Evolutionary conservation across 495 filamentous ascomycete genomes (phyloP), one percentile per base, ranked within the genome.

Genomic region (Penicillium waksmanii): DNA sequence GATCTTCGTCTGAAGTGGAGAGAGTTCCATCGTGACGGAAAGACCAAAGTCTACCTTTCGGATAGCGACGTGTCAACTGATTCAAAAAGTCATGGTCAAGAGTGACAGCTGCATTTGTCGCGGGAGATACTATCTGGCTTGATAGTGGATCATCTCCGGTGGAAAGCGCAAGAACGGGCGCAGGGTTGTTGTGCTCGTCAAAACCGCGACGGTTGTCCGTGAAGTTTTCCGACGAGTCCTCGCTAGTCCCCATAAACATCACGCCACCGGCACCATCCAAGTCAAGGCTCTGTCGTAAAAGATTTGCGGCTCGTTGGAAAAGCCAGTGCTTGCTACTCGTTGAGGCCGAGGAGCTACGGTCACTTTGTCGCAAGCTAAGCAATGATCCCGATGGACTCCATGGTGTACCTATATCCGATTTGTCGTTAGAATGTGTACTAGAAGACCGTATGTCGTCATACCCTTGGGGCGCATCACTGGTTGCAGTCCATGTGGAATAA

Each of bases 11-110:
- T 11, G 65, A 65, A 3, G 65, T 62, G 17, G 63, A 61, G 13
- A 68, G 35, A 21, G 43, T 58, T 1, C 68, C 63, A 35, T 74
- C 75, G 1, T 66, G 72, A 42, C 85, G 83, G 58, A 84, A 84
- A 23, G 78, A 80, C 77, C 84, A 87, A 31, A 88, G 68, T 54
- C 79, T 79, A 0, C 85, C 85, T 47, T 80, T 73, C 6, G 82
- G 81, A 63, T 87, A 85, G 8, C 78, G 71, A 15, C 73, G 71
- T 1, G 83, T 63, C 5, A 87, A 67, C 53, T 72, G 67, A 5
- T 71, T 67, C 3, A 86, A 62, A 17, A 82, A 70, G 7, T 9
- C 49, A 19, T 52, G 54, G 27, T 69, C 66, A 36, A 64, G 25
- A 56, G 63, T 47, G 12, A 17, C 64, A 48, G 64, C 66, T 7